Percentiles rank a stretch among this genome's conserved stretches.
These are phyloP conservation scores for Exophiala oligosperma DNA, from an alignment of 2,329 filamentous ascomycete genomes.

Conservation along the genomic window DNA sequence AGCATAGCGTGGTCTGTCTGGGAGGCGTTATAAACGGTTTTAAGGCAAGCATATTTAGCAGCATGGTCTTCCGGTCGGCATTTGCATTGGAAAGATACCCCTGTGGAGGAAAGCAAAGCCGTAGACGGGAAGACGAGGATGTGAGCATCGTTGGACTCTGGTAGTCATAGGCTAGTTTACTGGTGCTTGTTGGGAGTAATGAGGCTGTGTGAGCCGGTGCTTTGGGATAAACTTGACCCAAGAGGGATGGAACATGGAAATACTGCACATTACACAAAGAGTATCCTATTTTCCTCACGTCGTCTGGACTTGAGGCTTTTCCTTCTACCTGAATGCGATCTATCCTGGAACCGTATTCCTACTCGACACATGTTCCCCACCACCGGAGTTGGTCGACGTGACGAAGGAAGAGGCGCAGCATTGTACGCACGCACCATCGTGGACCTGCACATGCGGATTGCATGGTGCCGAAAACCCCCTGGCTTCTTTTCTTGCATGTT, in stretches of 20 bases:
- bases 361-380: not conserved
- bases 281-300: not conserved
- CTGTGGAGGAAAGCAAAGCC: constrained; percentile 20
- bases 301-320: too few relatives aligned
- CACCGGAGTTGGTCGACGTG: not conserved
- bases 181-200: not conserved
- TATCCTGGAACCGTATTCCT: not conserved
- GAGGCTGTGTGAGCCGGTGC: not conserved
- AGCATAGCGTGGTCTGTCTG: constrained; percentile 23
- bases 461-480: not conserved
- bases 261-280: not conserved
- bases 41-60: constrained; percentile 15
- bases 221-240: not conserved
- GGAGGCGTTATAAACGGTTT: constrained; percentile 7
- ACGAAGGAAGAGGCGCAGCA: not conserved
- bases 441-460: not conserved
- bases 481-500: not conserved
- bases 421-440: not conserved
- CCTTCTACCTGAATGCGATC: too few relatives aligned
- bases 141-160: not conserved
- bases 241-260: not conserved
- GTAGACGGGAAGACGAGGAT: not conserved
- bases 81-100: constrained; percentile 32
- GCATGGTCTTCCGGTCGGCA: constrained; percentile 17
- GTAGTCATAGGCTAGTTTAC: not conserved